phyloP scores from a whole-genome alignment of 1,284 basidiomycete genomes.

The Tilletia setariae region DNA sequence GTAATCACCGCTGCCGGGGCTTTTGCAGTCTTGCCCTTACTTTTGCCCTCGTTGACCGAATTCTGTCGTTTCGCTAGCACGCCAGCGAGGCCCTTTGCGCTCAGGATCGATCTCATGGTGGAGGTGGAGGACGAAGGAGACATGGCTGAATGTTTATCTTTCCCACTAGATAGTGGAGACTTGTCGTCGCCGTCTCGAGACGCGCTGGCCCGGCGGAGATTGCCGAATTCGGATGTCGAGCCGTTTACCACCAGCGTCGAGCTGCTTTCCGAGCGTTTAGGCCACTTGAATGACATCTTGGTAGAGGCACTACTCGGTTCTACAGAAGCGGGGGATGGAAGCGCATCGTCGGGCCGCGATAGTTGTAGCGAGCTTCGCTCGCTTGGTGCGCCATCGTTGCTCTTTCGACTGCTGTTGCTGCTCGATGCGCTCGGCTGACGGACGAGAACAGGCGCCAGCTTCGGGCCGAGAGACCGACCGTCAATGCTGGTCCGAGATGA shows the following conservation, averaged over 20 bases:
- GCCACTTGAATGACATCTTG: neutral
- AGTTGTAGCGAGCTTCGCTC: neutral
- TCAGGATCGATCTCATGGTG: conserved; percentile 9
- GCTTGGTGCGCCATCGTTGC: neutral
- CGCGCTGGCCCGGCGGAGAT: neutral
- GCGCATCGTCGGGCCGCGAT: neutral
- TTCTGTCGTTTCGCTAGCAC: conserved; percentile 4
- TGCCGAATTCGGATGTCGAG: neutral
- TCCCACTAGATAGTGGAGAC: neutral
- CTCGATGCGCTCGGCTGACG: neutral
- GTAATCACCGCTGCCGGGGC: neutral
- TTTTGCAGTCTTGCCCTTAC: neutral
- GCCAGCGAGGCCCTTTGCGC: neutral
- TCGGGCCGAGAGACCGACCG: neutral
- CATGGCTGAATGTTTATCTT: too few relatives aligned
- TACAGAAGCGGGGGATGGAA: neutral
- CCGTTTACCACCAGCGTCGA: neutral
- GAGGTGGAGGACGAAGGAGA: neutral
- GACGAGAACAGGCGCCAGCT: neutral
- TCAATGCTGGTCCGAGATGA: neutral
- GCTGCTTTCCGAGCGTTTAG: neutral
- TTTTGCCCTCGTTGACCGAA: neutral
- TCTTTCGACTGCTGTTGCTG: neutral
- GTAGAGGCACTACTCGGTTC: neutral
- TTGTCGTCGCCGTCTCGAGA: neutral